Conservation (phyloP, 371 early-diverging fungal species). For the Lichtheimia hyalospora region DNA sequence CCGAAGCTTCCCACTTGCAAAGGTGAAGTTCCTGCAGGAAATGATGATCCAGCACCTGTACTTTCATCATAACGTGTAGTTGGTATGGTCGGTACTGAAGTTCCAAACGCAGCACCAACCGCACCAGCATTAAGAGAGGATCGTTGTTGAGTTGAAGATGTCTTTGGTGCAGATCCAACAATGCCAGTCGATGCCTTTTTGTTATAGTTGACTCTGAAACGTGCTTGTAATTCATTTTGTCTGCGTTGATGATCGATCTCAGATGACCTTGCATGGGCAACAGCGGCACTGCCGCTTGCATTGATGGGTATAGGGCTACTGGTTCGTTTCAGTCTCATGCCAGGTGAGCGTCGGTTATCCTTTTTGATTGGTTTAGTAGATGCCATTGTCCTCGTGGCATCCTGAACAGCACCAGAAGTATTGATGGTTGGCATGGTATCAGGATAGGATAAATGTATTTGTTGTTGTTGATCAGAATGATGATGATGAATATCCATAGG, state of each 20-base stretch:
- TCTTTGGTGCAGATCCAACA: background rate
- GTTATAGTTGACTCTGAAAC: constrained; percentile 31
- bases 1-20: background rate
- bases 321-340: background rate
- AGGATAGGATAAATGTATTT: background rate
- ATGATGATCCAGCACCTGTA: background rate
- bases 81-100: constrained; percentile 13
- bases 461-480: background rate
- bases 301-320: constrained; percentile 15
- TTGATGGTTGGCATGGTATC: background rate
- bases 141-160: constrained; percentile 2
- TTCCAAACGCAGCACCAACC: constrained; percentile 1
- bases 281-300: background rate
- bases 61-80: background rate
- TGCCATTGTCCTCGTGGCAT: too few species aligned
- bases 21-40: background rate
- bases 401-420: background rate
- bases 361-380: background rate
- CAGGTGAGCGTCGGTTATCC: too few species aligned
- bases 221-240: constrained; percentile 26
- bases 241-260: constrained; percentile 32
- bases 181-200: background rate
- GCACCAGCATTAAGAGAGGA: constrained; percentile 6
- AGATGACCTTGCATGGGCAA: constrained; percentile 13
- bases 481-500: background rate